Evolutionary conservation across 371 early-diverging fungal species (phyloP).

Genomic region (Mortierella polycephala): DNA sequence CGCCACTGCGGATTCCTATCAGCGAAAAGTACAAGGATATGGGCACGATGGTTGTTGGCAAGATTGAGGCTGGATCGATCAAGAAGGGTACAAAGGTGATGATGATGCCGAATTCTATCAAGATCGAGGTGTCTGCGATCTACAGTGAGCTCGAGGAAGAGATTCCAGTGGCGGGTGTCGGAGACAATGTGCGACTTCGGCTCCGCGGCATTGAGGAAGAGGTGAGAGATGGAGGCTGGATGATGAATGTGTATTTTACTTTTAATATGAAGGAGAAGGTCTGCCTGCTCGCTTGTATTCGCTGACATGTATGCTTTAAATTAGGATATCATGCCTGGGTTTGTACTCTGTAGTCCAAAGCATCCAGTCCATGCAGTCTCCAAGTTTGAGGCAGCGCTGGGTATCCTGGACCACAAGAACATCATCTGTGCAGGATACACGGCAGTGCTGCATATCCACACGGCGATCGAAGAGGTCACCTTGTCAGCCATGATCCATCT

Average conservation of each 20-base stretch:
- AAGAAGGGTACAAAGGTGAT: slow-evolving; percentile 84
- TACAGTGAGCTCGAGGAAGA: slow-evolving; percentile 86
- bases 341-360: slow-evolving; percentile 82
- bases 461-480: slow-evolving; percentile 87
- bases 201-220: slow-evolving; percentile 95
- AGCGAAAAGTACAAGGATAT: slow-evolving; percentile 37
- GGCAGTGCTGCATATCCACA: slow-evolving; percentile 92
- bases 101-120: slow-evolving; percentile 93
- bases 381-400: slow-evolving; percentile 89
- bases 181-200: slow-evolving; percentile 92
- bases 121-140: slow-evolving; percentile 81
- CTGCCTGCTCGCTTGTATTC: too few relatives aligned
- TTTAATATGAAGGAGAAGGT: too few relatives aligned
- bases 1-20: slow-evolving; percentile 66
- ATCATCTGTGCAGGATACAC: slow-evolving; percentile 94
- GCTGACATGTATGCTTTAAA: neutral
- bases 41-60: slow-evolving; percentile 66
- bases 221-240: neutral
- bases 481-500: slow-evolving; percentile 82
- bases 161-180: slow-evolving; percentile 77
- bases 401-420: slow-evolving; percentile 91
- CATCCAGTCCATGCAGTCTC: slow-evolving; percentile 82
- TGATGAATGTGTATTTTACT: neutral
- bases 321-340: slow-evolving; percentile 82
- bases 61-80: slow-evolving; percentile 93